A percentile compares a stretch with the other conserved stretches of the same genome.
phyloP scores from a whole-genome alignment of 495 filamentous ascomycete species.

The Penicillium cataractarum region DNA sequence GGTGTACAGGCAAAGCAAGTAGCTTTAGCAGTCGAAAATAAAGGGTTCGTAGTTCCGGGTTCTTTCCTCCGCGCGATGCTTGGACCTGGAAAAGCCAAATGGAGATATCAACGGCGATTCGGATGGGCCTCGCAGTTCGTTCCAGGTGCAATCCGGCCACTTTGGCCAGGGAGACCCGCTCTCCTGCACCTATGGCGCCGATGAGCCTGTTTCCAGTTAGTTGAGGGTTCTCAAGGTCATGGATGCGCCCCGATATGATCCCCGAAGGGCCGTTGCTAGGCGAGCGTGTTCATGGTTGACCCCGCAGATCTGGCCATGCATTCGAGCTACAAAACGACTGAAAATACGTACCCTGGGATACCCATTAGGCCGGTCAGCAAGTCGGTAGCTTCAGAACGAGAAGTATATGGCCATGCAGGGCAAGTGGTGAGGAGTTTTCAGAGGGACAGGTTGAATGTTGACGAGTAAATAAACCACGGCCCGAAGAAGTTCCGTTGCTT shows the following conservation, averaged over 20 bases:
- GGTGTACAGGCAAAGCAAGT: slow-evolving; percentile 76
- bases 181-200: slow-evolving; percentile 80
- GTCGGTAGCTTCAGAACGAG: slow-evolving; percentile 3
- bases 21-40: slow-evolving; percentile 91
- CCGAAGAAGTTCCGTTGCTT: slow-evolving; percentile 48
- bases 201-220: slow-evolving; percentile 67
- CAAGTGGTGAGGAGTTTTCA: slow-evolving; percentile 2
- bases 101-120: slow-evolving; percentile 90
- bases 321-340: neutral
- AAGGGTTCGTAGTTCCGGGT: slow-evolving; percentile 88
- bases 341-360: slow-evolving; percentile 47
- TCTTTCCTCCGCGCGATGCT: slow-evolving; percentile 80
- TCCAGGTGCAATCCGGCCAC: slow-evolving; percentile 77
- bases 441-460: slow-evolving; percentile 30
- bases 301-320: neutral
- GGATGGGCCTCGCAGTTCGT: slow-evolving; percentile 68
- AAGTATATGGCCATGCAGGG: slow-evolving; percentile 18
- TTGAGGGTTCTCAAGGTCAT: neutral
- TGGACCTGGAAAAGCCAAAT: slow-evolving; percentile 98
- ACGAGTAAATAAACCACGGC: slow-evolving; percentile 41
- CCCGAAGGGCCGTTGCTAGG: slow-evolving; percentile 1
- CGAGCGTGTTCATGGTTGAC: neutral
- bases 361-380: slow-evolving; percentile 37
- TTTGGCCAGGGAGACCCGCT: slow-evolving; percentile 81
- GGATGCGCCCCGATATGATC: neutral